Evolutionary conservation across 257 asterid genomes (phyloP), one percentile per base, ranked within the genome.

Genomic region (Anisodus tanguticus): DNA sequence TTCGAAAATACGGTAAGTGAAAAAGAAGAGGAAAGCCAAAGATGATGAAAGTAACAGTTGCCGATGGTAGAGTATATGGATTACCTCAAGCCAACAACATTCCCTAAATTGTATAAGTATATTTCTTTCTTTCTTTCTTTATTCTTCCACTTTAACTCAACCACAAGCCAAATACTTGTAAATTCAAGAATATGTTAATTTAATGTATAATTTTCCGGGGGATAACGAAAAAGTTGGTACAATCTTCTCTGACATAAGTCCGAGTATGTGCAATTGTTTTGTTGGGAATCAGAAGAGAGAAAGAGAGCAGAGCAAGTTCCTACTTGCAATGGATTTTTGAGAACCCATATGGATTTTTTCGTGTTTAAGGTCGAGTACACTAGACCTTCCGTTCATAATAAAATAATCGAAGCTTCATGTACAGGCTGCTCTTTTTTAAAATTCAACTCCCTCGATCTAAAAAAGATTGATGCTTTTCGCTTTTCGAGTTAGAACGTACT

Each of bases 81-180:
- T 76, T 51, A 13, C 81, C 51, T 76, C 8, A 76, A 76, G 81
- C 4, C 45, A 51, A 53, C 63, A 76, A 76, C 81, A 76, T 76
- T 76, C 81, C 22, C 6, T 7, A 26, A 6, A 22, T 13, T 10
- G 8, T 58, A 1, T 58, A 15, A 3, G 19, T 51, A n/a, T 68
- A 9, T 4, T 63, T 22, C 43, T 26, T 31, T 4, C 39, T 45
- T 43, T 6, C 81, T 74, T 74, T 51, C 81, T 72, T 67, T 67
- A 67, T 35, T 39, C 77, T 69, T 45, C 3, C 57, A 9, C 57
- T n/a, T 22, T 22, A 74, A 74, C 79, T 4, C 2, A 70, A 41
- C 8, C 62, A 22, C 60, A 6, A 74, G 12, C 2, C 43, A 74
- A 11, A 74, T 49, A 47, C 17, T 6, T 47, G 37, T 71, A 54